These are phyloP conservation scores for Suillus lakei DNA, from an alignment of 768 basidiomycete genomes.

Conservation along the genomic window DNA sequence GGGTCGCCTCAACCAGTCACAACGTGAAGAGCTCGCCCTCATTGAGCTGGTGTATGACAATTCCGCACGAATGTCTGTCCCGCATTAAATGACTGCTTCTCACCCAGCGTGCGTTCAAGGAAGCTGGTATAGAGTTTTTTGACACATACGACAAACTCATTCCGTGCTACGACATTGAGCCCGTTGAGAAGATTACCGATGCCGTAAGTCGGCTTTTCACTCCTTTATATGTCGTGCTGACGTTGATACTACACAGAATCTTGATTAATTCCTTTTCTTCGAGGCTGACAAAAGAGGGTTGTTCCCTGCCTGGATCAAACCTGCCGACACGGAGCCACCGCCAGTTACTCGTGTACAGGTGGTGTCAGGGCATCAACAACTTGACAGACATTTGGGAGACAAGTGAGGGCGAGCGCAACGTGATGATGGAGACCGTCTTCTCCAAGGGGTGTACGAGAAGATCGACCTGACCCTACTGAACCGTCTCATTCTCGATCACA, in stretches of 20 bases:
- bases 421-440: slow-evolving; percentile 98
- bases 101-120: slow-evolving; percentile 98
- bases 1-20: slow-evolving; percentile 96
- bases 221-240: slow-evolving; percentile 16
- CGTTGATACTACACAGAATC: slow-evolving; percentile 60
- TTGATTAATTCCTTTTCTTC: slow-evolving; percentile 98
- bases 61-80: slow-evolving; percentile 96
- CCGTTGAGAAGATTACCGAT: slow-evolving; percentile 99
- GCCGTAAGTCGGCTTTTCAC: slow-evolving; percentile 56
- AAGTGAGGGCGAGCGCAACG: slow-evolving; percentile 95
- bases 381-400: slow-evolving; percentile 99
- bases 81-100: slow-evolving; percentile 97
- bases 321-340: slow-evolving; percentile 95
- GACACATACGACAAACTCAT: slow-evolving; percentile 99
- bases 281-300: slow-evolving; percentile 98
- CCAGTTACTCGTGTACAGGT: slow-evolving; percentile 98
- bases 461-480: slow-evolving; percentile 96
- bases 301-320: slow-evolving; percentile 99
- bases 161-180: slow-evolving; percentile 98
- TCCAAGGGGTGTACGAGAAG: slow-evolving; percentile 99
- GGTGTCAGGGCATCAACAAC: slow-evolving; percentile 99
- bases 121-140: slow-evolving; percentile 95
- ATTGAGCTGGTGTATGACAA: slow-evolving; percentile 99
- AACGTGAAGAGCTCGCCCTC: slow-evolving; percentile 95
- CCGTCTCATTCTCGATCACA: slow-evolving; percentile 97